Evolutionary conservation across 768 basidiomycete species (phyloP), one percentile per base, ranked within the genome.

Genomic region (Tylopilus intermedius): DNA sequence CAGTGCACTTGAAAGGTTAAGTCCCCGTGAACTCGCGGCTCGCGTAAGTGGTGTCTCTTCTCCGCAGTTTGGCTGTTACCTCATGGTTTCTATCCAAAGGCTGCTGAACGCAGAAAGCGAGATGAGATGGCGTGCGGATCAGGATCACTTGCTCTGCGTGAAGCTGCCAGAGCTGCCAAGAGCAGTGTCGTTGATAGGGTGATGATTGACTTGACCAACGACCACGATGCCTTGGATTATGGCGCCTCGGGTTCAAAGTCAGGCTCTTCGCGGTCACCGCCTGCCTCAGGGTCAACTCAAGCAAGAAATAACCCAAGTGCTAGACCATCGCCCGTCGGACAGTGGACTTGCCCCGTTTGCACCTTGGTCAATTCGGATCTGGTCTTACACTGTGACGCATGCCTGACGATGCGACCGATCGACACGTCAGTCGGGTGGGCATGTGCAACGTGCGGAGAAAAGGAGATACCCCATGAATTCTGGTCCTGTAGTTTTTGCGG

Each of bases 401-500:
- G 90, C 57, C 59, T 69, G 15, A 54, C 72, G 8, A 55, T 70
- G 37, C 67, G 73, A 47, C 76, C 79, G 5, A 58, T 55, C 46
- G 60, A 72, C 65, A 50, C 58, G 53, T 59, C 42, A 33, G 65
- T 64, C 38, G 80, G 78, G 3, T 93, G 90, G 89, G 72, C 72
- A 21, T 92, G 89, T 62, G 65, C 72, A 10, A 69, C 73, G 21
- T 93, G 89, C 56, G 81, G 82, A 22, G 80, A 86, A 64, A 66
- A 63, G 32, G 81, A 78, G 24, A 85, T 83, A 66, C 76, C 79
- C 2, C 78, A 79, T 55, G 76, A 82, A 21, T 78, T 82, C 55
- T 93, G 87, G 89, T 84, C 82, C 45, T 94, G 92, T 72, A 68
- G 70, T 14, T 78, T 75, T 50, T 94, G 90, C 64, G 89, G 89